These are phyloP conservation scores for Beta lomatogona DNA, from an alignment of 179 eudicot genomes.

Conservation along the genomic window DNA sequence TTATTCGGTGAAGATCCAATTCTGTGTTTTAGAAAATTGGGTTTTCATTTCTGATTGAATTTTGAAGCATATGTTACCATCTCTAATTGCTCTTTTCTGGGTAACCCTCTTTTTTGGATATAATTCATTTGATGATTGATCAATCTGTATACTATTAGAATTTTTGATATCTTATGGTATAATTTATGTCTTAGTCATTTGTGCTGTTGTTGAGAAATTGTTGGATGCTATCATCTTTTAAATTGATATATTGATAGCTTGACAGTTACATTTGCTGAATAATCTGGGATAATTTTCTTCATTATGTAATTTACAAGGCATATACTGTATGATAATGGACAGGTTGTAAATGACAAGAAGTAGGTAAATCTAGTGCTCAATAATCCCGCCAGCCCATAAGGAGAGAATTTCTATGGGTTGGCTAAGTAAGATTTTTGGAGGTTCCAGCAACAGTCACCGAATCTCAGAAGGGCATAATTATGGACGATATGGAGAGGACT, in stretches of 20 bases:
- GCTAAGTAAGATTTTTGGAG: conserved; percentile 72
- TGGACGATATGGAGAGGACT: conserved; percentile 64
- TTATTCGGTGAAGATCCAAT: not conserved
- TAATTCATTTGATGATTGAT: not conserved
- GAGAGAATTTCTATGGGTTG: conserved; percentile 61
- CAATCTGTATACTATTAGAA: not conserved
- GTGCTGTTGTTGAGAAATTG: not conserved
- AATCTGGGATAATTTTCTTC: not conserved
- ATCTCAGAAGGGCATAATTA: conserved; percentile 67
- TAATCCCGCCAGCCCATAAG: conserved; percentile 30
- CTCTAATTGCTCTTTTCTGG: not conserved
- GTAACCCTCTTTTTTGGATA: not conserved
- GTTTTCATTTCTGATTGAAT: not conserved
- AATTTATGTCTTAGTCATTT: not conserved
- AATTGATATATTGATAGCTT: not conserved
- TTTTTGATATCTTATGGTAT: not conserved
- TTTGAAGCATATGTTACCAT: not conserved
- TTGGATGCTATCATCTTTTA: not conserved
- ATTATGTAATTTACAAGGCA: not conserved
- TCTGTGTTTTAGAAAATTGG: conserved; percentile 3
- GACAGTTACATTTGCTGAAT: not conserved
- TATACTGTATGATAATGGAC: conserved; percentile 3
- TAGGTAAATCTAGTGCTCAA: conserved; percentile 29
- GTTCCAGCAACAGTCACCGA: conserved; percentile 62
- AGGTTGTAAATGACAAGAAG: conserved; percentile 24